These are phyloP conservation scores for Colletotrichum zoysiae DNA, from an alignment of 2,329 filamentous ascomycete genomes.

Conservation along the genomic window DNA sequence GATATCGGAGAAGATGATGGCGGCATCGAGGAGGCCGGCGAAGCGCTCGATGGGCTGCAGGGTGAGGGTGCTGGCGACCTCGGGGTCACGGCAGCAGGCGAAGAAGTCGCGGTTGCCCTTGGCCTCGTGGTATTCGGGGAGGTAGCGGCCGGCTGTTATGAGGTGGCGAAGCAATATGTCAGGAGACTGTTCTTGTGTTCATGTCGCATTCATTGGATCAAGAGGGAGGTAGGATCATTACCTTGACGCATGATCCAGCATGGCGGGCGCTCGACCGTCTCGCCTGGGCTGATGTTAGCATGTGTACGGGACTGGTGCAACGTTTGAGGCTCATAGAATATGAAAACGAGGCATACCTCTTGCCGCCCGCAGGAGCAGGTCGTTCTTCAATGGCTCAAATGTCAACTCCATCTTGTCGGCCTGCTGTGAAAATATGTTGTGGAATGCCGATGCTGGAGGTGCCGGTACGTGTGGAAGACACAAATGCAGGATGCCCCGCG, in stretches of 20 bases:
- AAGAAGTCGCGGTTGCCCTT: constrained; percentile 96
- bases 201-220: not conserved
- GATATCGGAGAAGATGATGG: constrained; percentile 99
- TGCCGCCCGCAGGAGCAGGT: constrained; percentile 89
- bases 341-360: constrained; percentile 71
- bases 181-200: constrained; percentile 15
- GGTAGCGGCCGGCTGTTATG: constrained; percentile 86
- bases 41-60: constrained; percentile 95
- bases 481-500: constrained; percentile 30
- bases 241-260: constrained; percentile 99
- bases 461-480: constrained; percentile 14
- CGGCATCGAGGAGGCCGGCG: constrained; percentile 89
- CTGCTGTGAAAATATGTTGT: constrained; percentile 12
- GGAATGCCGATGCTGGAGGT: not conserved
- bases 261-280: constrained; percentile 91
- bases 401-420: constrained; percentile 70
- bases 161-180: constrained; percentile 7
- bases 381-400: constrained; percentile 91
- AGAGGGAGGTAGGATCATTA: constrained; percentile 53
- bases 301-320: not conserved
- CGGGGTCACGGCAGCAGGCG: constrained; percentile 93
- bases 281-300: constrained; percentile 66
- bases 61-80: constrained; percentile 92
- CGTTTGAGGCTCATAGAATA: not conserved
- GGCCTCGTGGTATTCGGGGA: constrained; percentile 96